Evolutionary conservation across 805 yeast species (phyloP), one percentile per base, ranked within the genome.

Genomic region (Pichia gijzeniarum): DNA sequence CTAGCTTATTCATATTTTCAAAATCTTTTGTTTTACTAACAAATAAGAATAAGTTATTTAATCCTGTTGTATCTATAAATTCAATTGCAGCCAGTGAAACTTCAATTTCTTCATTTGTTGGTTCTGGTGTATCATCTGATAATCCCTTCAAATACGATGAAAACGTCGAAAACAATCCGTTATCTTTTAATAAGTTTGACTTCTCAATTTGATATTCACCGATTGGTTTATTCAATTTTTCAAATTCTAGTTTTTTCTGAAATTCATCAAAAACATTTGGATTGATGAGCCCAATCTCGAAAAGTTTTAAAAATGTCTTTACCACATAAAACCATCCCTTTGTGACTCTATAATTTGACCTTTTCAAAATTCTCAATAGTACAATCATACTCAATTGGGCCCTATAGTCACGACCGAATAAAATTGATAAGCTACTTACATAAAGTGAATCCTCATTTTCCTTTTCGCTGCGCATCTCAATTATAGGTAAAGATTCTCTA

Each of bases 321-420:
- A 85, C 56, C 4, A 88, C 65, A 18, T 74, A 67, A 9, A 62
- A 59, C 96, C 95, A 89, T 10, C 67, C 58, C 18, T 60, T 48
- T 3, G 81, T 63, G 5, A 79, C 72, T 33, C 64, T 62, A 42
- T 75, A 70, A 20, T 71, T 70, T 27, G 79, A 79, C 52, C 79
- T 76, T 51, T 79, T 77, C 27, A 86, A 65, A 28, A 91, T 76
- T 51, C 95, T 72, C 69, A 91, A 89, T 40, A 91, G 69, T 1
- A 91, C 91, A 41, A 90, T 89, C 2, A 89, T 74, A 12, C 96
- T 83, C 49, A 91, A 68, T 59, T 95, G 99, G 0, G 95, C 95
- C 57, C 90, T 88, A 67, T 87, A 86, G 58, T 89, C 93, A 40
- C 83, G 73, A 6, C 99, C 99, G 59, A 93, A 82, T 61, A 82